These are phyloP conservation scores for Astragalus glycyphyllos DNA, from an alignment of 306 rosid species.

Conservation along the genomic window DNA sequence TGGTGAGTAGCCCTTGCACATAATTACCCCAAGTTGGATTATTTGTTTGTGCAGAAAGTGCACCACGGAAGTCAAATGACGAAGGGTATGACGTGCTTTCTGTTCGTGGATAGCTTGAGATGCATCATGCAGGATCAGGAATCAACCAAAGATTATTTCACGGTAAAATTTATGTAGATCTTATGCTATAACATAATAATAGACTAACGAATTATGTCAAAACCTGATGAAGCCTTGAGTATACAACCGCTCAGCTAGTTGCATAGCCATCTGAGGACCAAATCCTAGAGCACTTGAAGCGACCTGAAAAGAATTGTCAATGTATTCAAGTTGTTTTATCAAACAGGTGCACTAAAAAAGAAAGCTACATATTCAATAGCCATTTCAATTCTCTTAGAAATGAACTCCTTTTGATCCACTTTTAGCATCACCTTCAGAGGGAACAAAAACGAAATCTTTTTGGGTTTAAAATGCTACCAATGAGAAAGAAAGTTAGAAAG, in stretches of 20 bases:
- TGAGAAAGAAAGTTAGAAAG: neutral
- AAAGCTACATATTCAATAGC: slow-evolving; percentile 27
- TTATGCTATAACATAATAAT: slow-evolving; percentile 29
- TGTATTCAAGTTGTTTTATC: slow-evolving; percentile 13
- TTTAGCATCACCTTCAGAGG: slow-evolving; percentile 23
- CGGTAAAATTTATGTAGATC: slow-evolving; percentile 9
- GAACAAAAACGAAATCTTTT: neutral
- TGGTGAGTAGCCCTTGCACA: slow-evolving; percentile 65
- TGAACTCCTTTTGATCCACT: slow-evolving; percentile 12
- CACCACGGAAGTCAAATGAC: slow-evolving; percentile 85
- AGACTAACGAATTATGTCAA: slow-evolving; percentile 30
- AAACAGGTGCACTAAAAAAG: slow-evolving; percentile 23
- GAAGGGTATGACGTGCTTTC: slow-evolving; percentile 96
- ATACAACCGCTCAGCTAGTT: slow-evolving; percentile 92
- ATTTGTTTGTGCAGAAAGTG: slow-evolving; percentile 70
- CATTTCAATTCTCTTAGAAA: slow-evolving; percentile 28
- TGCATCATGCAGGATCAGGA: slow-evolving; percentile 40
- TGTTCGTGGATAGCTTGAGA: slow-evolving; percentile 90
- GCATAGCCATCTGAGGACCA: slow-evolving; percentile 98
- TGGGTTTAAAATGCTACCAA: slow-evolving; percentile 11
- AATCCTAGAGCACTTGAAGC: slow-evolving; percentile 96
- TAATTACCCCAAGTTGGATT: slow-evolving; percentile 78
- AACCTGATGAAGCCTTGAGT: slow-evolving; percentile 96
- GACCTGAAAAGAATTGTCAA: slow-evolving; percentile 59
- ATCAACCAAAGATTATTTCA: slow-evolving; percentile 38